phyloP scores from a whole-genome alignment of 2,329 filamentous ascomycete species.

The Botrytis fragariae region DNA sequence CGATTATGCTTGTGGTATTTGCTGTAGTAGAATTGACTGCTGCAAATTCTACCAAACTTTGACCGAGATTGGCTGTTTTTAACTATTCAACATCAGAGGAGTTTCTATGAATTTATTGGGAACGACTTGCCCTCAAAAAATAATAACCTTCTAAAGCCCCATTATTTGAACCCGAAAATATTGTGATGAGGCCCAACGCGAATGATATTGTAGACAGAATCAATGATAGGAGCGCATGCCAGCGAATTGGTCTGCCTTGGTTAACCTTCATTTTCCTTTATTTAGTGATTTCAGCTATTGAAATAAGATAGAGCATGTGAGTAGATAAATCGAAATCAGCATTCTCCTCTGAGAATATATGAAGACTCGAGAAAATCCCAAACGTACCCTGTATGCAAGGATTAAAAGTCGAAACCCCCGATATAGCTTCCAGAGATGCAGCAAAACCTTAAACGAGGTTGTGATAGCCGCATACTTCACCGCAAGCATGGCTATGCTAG shows the following conservation, averaged over 20 bases:
- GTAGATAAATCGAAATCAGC: background rate
- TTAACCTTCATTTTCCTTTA: background rate
- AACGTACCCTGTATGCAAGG: background rate
- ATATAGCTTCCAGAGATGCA: background rate
- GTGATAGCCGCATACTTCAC: background rate
- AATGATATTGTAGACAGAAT: background rate
- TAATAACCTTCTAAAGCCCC: background rate
- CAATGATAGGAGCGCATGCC: background rate
- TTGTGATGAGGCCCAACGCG: background rate
- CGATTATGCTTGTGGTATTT: background rate
- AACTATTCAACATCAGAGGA: background rate
- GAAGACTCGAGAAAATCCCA: background rate
- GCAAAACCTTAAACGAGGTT: background rate
- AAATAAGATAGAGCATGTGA: background rate
- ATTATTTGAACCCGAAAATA: background rate
- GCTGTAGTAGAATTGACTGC: background rate
- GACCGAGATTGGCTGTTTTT: background rate
- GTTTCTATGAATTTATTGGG: accelerated
- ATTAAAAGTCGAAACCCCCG: background rate
- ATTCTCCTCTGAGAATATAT: background rate
- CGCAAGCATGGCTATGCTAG: background rate
- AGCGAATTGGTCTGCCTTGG: background rate
- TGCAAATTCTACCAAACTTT: background rate
- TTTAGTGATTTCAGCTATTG: background rate
- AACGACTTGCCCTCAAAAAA: background rate